These are phyloP conservation scores for Cladosporium sp. DNA, from an alignment of 2,329 filamentous ascomycete species.

Conservation along the genomic window DNA sequence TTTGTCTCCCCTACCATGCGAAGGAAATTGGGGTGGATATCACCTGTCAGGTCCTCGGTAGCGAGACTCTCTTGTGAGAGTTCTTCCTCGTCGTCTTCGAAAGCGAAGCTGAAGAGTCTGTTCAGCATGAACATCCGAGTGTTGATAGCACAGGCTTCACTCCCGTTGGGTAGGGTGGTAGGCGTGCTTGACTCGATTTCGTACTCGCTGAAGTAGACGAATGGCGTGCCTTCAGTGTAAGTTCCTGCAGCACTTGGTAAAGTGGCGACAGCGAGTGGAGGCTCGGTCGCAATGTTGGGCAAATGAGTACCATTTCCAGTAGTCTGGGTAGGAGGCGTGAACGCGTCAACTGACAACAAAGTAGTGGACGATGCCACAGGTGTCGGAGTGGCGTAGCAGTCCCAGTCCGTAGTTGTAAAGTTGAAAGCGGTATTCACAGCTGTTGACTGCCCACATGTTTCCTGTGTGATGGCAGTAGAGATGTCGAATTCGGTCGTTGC, in stretches of 20 bases:
- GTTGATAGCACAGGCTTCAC: slow-evolving; percentile 32
- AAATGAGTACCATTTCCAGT: slow-evolving; percentile 29
- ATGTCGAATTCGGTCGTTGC: slow-evolving; percentile 36
- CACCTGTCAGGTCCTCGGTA: slow-evolving; percentile 34
- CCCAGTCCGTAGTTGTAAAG: slow-evolving; percentile 23
- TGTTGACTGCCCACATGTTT: slow-evolving; percentile 27
- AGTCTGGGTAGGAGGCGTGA: slow-evolving; percentile 28
- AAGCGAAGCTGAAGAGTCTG: slow-evolving; percentile 40
- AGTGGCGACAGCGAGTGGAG: slow-evolving; percentile 32
- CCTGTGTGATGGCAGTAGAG: slow-evolving; percentile 31
- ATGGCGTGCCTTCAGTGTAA: slow-evolving; percentile 38
- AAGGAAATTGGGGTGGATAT: slow-evolving; percentile 38
- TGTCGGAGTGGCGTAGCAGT: slow-evolving; percentile 30
- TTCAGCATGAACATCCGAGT: slow-evolving; percentile 40
- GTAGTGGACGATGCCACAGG: slow-evolving; percentile 35
- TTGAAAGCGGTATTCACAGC: slow-evolving; percentile 23
- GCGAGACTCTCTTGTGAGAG: slow-evolving; percentile 32
- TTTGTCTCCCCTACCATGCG: slow-evolving; percentile 27
- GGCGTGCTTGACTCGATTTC: slow-evolving; percentile 41
- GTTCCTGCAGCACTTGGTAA: slow-evolving; percentile 25
- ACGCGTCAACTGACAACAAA: slow-evolving; percentile 34
- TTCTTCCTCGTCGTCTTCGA: slow-evolving; percentile 30
- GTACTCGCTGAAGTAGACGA: slow-evolving; percentile 46
- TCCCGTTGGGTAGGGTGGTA: slow-evolving; percentile 31
- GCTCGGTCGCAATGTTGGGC: slow-evolving; percentile 32